These are phyloP conservation scores for Iberis pinnata DNA, from an alignment of 345 rosid species.

Conservation along the genomic window DNA sequence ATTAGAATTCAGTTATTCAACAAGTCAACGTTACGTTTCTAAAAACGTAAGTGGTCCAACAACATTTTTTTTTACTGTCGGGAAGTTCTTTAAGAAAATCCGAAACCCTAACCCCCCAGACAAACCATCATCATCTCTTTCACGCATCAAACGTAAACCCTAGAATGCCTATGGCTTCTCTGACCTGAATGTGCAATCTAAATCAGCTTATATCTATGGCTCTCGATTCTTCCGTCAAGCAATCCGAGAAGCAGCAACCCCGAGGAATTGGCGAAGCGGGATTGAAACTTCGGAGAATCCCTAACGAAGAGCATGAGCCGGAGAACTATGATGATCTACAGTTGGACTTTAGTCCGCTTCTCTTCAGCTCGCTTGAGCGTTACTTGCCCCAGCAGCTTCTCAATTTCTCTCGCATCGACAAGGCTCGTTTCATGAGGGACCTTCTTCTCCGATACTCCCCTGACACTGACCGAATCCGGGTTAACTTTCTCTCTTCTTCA, in stretches of 20 bases:
- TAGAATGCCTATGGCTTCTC: conserved; percentile 21
- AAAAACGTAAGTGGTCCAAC: too few species aligned
- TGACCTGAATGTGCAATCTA: conserved; percentile 28
- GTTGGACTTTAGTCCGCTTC: conserved; percentile 54
- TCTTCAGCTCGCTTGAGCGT: conserved; percentile 77
- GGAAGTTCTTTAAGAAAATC: too few species aligned
- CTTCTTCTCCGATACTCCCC: conserved; percentile 71
- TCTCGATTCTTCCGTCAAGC: conserved; percentile 28
- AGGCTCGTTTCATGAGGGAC: conserved; percentile 56
- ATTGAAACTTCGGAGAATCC: conserved; percentile 43
- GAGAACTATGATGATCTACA: conserved; percentile 76
- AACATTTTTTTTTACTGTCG: too few species aligned
- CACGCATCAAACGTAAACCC: conserved; percentile 29
- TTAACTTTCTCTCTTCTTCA: conserved; percentile 16
- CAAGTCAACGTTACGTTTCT: too few species aligned
- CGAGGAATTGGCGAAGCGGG: conserved; percentile 13
- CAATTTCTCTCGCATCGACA: conserved; percentile 42
- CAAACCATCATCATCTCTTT: conserved; percentile 31
- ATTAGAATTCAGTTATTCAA: too few species aligned
- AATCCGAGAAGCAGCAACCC: conserved; percentile 21
- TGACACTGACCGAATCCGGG: conserved; percentile 65
- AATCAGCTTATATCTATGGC: conserved; percentile 35
- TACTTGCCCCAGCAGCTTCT: conserved; percentile 61
- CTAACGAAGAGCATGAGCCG: conserved; percentile 58
- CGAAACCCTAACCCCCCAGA: conserved; percentile 24